Evolutionary conservation across 2,329 filamentous ascomycete species (phyloP).

Genomic region (Sporothrix phasma): DNA sequence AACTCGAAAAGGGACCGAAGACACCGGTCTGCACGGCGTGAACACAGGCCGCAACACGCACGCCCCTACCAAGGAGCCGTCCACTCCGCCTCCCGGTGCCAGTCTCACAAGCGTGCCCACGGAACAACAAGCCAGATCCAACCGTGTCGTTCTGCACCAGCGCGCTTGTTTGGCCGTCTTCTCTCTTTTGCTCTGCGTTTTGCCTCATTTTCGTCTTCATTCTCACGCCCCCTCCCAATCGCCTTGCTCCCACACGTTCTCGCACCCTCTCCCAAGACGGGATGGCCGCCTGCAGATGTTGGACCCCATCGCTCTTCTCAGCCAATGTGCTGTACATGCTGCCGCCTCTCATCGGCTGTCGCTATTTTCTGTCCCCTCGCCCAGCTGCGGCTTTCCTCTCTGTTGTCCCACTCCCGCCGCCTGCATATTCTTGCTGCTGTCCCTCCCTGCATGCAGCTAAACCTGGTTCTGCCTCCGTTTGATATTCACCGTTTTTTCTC

Average conservation of each 20-base stretch:
- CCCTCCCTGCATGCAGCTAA: slow-evolving; percentile 13
- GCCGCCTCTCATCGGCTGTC: slow-evolving; percentile 3
- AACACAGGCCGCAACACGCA: not conserved
- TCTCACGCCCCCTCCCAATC: slow-evolving; percentile 15
- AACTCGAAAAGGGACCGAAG: not conserved
- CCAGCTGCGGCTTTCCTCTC: not conserved
- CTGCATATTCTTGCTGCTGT: not conserved
- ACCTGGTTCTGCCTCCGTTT: slow-evolving; percentile 16
- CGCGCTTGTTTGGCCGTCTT: slow-evolving; percentile 29
- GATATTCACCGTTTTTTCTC: not conserved
- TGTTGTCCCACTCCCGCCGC: not conserved
- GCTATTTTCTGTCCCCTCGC: not conserved
- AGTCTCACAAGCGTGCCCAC: slow-evolving; percentile 2
- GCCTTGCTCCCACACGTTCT: slow-evolving; percentile 11
- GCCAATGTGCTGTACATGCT: slow-evolving; percentile 17
- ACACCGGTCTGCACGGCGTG: not conserved
- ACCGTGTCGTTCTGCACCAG: slow-evolving; percentile 30
- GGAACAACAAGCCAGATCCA: slow-evolving; percentile 20
- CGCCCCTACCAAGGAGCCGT: not conserved
- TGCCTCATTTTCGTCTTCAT: not conserved
- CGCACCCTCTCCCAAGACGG: slow-evolving; percentile 16
- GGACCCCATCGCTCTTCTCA: not conserved
- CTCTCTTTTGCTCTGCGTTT: slow-evolving; percentile 8
- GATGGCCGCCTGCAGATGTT: slow-evolving; percentile 9
- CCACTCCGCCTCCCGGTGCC: not conserved